A percentile compares a stretch with the other conserved stretches of the same genome.
Conservation (phyloP, 805 yeast species). For the Komagataella pastoris region DNA sequence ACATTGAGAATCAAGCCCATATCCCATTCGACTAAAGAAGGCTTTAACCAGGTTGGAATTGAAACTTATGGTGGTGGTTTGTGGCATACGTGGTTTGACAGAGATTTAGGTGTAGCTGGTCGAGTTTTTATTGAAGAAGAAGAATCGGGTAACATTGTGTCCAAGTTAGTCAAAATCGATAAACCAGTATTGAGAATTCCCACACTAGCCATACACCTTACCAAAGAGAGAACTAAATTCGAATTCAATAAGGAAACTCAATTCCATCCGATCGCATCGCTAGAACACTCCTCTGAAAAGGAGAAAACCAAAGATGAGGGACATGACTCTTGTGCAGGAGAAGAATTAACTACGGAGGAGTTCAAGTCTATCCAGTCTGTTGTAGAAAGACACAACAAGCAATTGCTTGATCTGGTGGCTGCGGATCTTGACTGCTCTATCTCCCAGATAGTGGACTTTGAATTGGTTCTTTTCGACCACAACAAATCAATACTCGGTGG, state of each 20-base stretch:
- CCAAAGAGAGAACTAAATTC: conserved; percentile 63
- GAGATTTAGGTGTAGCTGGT: conserved; percentile 87
- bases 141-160: conserved; percentile 32
- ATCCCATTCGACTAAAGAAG: conserved; percentile 55
- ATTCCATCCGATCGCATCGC: conserved; percentile 75
- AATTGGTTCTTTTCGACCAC: conserved; percentile 72
- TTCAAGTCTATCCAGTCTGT: conserved; percentile 55
- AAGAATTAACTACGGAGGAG: conserved; percentile 33
- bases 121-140: conserved; percentile 57
- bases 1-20: conserved; percentile 80
- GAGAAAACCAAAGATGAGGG: conserved; percentile 5
- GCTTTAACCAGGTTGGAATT: conserved; percentile 81
- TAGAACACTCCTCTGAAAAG: conserved; percentile 17
- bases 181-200: conserved; percentile 86
- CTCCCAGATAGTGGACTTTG: conserved; percentile 77
- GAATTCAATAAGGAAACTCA: conserved; percentile 87
- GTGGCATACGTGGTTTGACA: conserved; percentile 96
- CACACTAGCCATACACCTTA: conserved; percentile 85
- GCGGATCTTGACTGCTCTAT: conserved; percentile 38
- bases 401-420: conserved; percentile 58
- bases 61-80: conserved; percentile 94
- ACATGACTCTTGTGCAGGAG: conserved; percentile 29
- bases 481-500: conserved; percentile 83
- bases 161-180: conserved; percentile 66
- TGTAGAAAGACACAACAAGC: conserved; percentile 64